Conservation (phyloP, 139 green algal genomes). For the Chlorella sp. region DNA sequence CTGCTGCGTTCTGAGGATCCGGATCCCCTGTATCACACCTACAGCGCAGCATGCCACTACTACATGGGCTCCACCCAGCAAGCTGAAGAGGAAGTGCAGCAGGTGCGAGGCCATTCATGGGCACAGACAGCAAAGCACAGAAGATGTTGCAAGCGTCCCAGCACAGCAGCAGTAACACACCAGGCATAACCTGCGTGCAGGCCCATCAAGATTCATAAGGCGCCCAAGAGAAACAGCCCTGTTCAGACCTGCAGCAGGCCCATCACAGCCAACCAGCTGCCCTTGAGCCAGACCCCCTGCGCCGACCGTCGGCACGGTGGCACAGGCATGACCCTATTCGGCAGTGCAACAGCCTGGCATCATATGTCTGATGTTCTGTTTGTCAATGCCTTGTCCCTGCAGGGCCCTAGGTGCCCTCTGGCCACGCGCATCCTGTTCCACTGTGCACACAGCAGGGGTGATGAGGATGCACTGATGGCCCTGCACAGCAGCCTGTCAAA, state of each 20-base stretch:
- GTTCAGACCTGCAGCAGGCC: no score
- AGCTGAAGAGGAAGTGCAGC: slow-evolving; percentile 41
- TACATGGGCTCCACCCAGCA: slow-evolving; percentile 71
- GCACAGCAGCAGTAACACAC: not conserved
- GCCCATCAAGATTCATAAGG: no score
- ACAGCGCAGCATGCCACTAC: slow-evolving; percentile 62
- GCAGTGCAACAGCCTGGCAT: no score
- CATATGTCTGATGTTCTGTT: no score
- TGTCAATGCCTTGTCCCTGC: no score
- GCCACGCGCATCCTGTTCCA: slow-evolving; percentile 72
- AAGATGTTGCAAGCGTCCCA: not conserved
- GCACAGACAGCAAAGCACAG: not conserved
- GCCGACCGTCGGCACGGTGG: no score
- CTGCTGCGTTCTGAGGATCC: slow-evolving; percentile 51
- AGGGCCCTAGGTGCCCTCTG: slow-evolving; percentile 55
- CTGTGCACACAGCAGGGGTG: slow-evolving; percentile 51
- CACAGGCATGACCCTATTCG: no score
- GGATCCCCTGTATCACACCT: slow-evolving; percentile 57
- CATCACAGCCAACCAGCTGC: no score
- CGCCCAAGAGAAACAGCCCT: no score
- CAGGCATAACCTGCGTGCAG: no score
- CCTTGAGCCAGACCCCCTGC: no score
- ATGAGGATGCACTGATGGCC: slow-evolving; percentile 68
- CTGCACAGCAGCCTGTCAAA: slow-evolving; percentile 66
- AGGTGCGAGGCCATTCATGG: no score